Base-by-base conservation (phyloP, 176 grass and related monocot genomes). In the Triticum dicoccoides region DNA sequence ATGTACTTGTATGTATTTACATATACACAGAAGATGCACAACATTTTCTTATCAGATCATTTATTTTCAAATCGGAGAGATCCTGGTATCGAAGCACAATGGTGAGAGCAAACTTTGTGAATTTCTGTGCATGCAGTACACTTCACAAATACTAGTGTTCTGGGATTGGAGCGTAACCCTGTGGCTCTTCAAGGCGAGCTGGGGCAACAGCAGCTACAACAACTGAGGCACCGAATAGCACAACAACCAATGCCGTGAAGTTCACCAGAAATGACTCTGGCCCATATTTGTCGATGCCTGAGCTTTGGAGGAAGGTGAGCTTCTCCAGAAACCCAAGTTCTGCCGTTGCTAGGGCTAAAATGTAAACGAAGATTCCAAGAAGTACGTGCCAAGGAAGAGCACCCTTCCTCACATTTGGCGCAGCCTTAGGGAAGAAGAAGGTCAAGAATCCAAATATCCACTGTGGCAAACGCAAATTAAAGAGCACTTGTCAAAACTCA, bases 381-480 rank as follows among this genome's bases (percentile, higher is more conserved):
- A 98, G 73, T 70, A 89, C 78, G 68, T 98, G 93, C 95, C 95
- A 98, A 38, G 95, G 95, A 68, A 95, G 95, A 83, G 84, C 84
- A 13, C 44, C 14, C 21, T 87, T 85, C 80, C 89, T 93, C 58
- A 93, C 35, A 23, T 72, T 79, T 64, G 93, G 88, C 6, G 95
- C 65, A 32, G 56, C 91, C 56, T 83, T 81, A 80, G 95, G 95
- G 87, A 89, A 84, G 69, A 98, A 92, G 73, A 95, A 98, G 62
- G 87, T 30, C 42, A 93, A 78, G 13, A 98, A 93, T 61, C 93
- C 93, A 56, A 92, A 89, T 80, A 95, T 89, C 95, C 93, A 98
- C 95, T 98, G 87, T 54, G 39, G 85, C 63, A 90, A 80, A 90
- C 77, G 45, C 4, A 84, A 71, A 65, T 32, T 52, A 67, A 58